phyloP scores from a whole-genome alignment of 768 basidiomycete genomes.

The Lactarius indigo region DNA sequence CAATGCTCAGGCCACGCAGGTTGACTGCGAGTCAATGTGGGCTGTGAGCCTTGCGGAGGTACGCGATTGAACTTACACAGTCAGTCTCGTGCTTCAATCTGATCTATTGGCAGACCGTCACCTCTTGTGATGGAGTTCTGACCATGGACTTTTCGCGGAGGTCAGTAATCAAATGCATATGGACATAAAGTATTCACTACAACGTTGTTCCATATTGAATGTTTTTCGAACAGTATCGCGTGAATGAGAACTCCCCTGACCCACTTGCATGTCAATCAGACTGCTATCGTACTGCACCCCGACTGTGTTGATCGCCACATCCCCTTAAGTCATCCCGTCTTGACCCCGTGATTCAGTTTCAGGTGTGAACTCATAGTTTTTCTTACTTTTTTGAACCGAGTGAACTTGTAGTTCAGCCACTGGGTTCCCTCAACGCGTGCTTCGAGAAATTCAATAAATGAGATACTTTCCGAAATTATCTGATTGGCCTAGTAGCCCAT shows the following conservation, averaged over 20 bases:
- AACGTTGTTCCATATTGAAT: neutral
- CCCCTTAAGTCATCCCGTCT: neutral
- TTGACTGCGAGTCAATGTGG: constrained; percentile 50
- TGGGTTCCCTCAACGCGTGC: too few relatives aligned
- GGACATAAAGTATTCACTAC: neutral
- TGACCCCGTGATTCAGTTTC: too few relatives aligned
- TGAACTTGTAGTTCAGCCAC: too few relatives aligned
- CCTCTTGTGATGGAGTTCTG: neutral
- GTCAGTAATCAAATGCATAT: neutral
- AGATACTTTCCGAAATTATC: too few relatives aligned
- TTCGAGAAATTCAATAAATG: too few relatives aligned
- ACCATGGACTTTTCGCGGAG: neutral
- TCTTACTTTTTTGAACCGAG: too few relatives aligned
- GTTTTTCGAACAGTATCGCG: neutral
- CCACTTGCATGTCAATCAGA: too few relatives aligned
- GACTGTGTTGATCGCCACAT: neutral
- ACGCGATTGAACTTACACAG: neutral
- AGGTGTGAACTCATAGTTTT: too few relatives aligned
- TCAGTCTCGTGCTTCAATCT: neutral
- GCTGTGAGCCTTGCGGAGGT: constrained; percentile 32
- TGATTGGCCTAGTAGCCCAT: too few relatives aligned
- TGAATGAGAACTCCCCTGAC: neutral
- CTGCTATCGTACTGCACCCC: neutral
- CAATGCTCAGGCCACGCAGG: constrained; percentile 40
- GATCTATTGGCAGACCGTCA: neutral